Conservation (phyloP, 2,329 filamentous ascomycete genomes). For the Pseudogymnoascus sp. region DNA sequence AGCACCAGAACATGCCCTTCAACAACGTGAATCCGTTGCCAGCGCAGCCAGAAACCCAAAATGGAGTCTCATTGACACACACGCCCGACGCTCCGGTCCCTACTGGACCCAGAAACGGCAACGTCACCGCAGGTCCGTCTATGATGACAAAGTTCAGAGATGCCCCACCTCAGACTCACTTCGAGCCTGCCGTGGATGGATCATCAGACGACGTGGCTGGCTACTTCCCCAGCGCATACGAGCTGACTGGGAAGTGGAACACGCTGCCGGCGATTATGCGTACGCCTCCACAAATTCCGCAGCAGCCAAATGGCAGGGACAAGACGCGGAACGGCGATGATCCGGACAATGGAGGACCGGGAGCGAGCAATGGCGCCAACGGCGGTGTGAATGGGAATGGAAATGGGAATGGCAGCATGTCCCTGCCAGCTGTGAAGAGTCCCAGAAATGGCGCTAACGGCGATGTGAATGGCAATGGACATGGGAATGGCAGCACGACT, state of each 20-base stretch:
- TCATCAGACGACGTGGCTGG: background rate
- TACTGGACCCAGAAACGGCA: background rate
- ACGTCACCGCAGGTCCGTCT: background rate
- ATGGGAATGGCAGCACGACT: background rate
- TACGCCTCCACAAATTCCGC: background rate
- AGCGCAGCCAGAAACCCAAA: background rate
- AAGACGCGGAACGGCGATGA: background rate
- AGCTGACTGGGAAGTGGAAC: background rate
- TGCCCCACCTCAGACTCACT: background rate
- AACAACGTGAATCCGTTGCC: background rate
- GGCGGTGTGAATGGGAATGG: background rate
- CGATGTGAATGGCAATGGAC: background rate
- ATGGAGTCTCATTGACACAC: background rate
- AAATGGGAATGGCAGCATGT: background rate
- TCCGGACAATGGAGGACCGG: background rate
- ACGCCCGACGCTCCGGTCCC: background rate
- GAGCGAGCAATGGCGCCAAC: background rate
- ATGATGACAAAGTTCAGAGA: background rate
- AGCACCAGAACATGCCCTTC: background rate
- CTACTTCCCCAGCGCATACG: conserved; percentile 1
- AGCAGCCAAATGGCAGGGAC: background rate
- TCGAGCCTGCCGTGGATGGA: background rate
- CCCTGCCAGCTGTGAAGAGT: background rate
- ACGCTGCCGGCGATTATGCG: background rate
- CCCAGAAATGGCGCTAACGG: background rate